Evolutionary conservation across 768 basidiomycete genomes (phyloP).

Genomic region (Russula abietina): DNA sequence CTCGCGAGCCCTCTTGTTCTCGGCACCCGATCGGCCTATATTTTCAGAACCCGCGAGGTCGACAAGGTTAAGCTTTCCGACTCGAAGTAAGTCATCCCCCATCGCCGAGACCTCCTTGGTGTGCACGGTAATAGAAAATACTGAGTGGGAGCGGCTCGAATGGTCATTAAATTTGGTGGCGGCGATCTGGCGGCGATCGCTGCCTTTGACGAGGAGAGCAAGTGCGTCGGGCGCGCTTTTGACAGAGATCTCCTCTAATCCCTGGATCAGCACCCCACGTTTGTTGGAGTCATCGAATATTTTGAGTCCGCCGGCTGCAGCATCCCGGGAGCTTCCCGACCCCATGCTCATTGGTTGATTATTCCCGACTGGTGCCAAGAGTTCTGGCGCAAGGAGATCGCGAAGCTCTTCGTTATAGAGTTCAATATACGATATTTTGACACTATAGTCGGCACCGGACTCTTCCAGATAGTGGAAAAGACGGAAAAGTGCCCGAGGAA

Average conservation of each 20-base stretch:
- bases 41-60: slow-evolving; percentile 98
- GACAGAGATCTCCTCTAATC: slow-evolving; percentile 84
- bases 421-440: slow-evolving; percentile 91
- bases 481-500: slow-evolving; percentile 87
- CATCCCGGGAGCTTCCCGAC: slow-evolving; percentile 40
- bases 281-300: slow-evolving; percentile 91
- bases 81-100: slow-evolving; percentile 84
- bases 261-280: slow-evolving; percentile 88
- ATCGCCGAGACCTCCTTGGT: slow-evolving; percentile 72
- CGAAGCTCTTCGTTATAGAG: slow-evolving; percentile 98
- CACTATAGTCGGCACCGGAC: slow-evolving; percentile 73
- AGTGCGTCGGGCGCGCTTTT: slow-evolving; percentile 80
- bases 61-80: slow-evolving; percentile 95
- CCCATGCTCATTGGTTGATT: slow-evolving; percentile 77
- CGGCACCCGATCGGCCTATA: slow-evolving; percentile 91
- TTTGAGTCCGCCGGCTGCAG: slow-evolving; percentile 51
- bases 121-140: slow-evolving; percentile 95
- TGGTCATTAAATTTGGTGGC: slow-evolving; percentile 98
- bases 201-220: slow-evolving; percentile 80
- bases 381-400: slow-evolving; percentile 81
- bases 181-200: slow-evolving; percentile 85
- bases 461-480: slow-evolving; percentile 86
- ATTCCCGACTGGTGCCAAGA: slow-evolving; percentile 58
- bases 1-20: slow-evolving; percentile 90
- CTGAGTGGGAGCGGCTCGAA: slow-evolving; percentile 94